phyloP scores from a whole-genome alignment of 768 basidiomycete genomes.

The Termitomyces sp. region DNA sequence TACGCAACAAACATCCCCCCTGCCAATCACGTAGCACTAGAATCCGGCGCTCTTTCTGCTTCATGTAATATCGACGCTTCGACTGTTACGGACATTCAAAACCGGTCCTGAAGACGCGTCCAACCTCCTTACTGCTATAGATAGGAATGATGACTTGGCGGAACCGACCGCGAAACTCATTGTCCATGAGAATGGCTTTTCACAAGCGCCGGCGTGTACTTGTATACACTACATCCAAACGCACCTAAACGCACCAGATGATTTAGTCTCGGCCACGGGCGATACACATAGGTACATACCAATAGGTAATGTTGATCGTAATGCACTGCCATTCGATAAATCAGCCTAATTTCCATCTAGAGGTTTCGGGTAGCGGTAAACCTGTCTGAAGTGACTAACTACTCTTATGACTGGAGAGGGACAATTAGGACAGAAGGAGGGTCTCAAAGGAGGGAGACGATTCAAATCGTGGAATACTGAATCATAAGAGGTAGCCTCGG shows the following conservation, averaged over 20 bases:
- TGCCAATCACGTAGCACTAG: too few species aligned
- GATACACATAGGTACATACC: conserved; percentile 22
- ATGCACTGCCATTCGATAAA: conserved; percentile 41
- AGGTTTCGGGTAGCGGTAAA: conserved; percentile 33
- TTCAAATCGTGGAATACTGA: conserved; percentile 24
- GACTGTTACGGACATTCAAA: neutral
- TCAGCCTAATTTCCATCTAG: conserved; percentile 38
- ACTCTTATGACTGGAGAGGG: conserved; percentile 20
- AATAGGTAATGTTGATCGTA: conserved; percentile 32
- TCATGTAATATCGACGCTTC: too few species aligned
- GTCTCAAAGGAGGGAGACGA: conserved; percentile 22
- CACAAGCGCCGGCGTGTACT: conserved; percentile 36
- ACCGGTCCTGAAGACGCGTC: conserved; percentile 24
- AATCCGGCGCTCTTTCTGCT: too few species aligned
- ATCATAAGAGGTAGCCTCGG: conserved; percentile 21
- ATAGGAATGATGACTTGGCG: conserved; percentile 37
- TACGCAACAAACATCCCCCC: too few species aligned
- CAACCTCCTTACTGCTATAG: conserved; percentile 27
- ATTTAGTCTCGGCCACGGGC: neutral
- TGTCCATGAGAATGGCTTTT: conserved; percentile 34
- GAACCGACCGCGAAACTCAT: conserved; percentile 41
- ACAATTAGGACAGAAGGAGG: conserved; percentile 12
- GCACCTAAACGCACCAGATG: conserved; percentile 28
- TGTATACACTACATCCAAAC: conserved; percentile 43
- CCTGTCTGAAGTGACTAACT: conserved; percentile 33